phyloP scores from a whole-genome alignment of 1,284 basidiomycete genomes.

The Rhodotorula sp. region DNA sequence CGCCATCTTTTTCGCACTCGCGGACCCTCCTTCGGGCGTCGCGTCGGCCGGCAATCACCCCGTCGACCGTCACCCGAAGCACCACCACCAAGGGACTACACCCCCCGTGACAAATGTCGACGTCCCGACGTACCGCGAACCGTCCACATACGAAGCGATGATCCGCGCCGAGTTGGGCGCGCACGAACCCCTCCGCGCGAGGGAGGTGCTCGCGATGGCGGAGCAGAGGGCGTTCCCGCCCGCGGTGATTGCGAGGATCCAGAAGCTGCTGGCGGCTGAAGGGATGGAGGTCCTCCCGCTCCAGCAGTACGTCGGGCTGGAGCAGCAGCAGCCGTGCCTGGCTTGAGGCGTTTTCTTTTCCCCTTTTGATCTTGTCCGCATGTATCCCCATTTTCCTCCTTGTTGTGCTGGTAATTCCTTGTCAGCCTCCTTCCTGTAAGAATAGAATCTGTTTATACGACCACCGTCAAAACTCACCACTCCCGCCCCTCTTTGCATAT shows the following conservation, averaged over 20 bases:
- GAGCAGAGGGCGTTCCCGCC: constrained; percentile 60
- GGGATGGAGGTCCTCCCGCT: constrained; percentile 7
- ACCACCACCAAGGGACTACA: constrained; percentile 49
- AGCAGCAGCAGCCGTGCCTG: not conserved
- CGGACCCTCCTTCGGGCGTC: constrained; percentile 79
- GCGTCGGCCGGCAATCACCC: constrained; percentile 87
- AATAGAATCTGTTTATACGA: too few relatives aligned
- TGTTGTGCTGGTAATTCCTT: too few relatives aligned
- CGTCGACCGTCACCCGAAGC: constrained; percentile 52
- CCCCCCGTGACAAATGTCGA: constrained; percentile 26
- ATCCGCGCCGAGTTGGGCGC: constrained; percentile 82
- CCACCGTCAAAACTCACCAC: not conserved
- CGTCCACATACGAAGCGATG: constrained; percentile 67
- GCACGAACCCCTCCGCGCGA: constrained; percentile 69
- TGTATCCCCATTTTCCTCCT: too few relatives aligned
- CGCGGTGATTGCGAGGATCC: constrained; percentile 30
- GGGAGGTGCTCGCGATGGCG: constrained; percentile 70
- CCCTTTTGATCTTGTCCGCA: too few relatives aligned
- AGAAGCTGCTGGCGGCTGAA: constrained; percentile 26
- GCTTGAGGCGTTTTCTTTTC: not conserved
- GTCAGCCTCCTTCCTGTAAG: too few relatives aligned
- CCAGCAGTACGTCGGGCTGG: not conserved
- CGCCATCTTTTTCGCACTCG: constrained; percentile 76
- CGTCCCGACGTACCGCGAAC: constrained; percentile 81
- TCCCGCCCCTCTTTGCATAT: not conserved